Percentiles rank a stretch among this genome's conserved stretches.
phyloP scores from a whole-genome alignment of 108 stramenopile species.

The Discostella pseudostelligera region DNA sequence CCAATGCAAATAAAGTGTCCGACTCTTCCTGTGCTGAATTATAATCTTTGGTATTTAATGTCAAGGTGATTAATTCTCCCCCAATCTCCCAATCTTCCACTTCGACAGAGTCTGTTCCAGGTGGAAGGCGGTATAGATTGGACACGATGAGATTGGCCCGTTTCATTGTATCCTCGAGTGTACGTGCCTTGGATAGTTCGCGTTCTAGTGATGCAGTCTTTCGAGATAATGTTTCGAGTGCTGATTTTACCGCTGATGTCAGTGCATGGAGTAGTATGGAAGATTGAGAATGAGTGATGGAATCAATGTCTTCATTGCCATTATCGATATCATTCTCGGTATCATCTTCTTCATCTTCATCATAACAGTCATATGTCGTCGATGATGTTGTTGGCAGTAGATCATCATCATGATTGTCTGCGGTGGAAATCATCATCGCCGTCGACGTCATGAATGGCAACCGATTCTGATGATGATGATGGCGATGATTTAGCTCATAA shows the following conservation, averaged over 20 bases:
- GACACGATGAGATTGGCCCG: slow-evolving; percentile 78
- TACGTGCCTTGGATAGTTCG: slow-evolving; percentile 69
- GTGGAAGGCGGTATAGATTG: slow-evolving; percentile 64
- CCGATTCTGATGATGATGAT: too few species aligned
- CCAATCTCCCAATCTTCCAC: slow-evolving; percentile 86
- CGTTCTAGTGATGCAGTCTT: slow-evolving; percentile 66
- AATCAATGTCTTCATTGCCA: slow-evolving; percentile 3
- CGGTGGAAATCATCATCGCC: too few species aligned
- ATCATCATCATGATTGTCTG: too few species aligned
- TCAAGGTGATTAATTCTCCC: slow-evolving; percentile 59
- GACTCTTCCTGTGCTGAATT: slow-evolving; percentile 72
- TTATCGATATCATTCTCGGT: neutral
- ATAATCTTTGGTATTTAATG: slow-evolving; percentile 56
- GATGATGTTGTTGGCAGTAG: too few species aligned
- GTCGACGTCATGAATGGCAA: too few species aligned
- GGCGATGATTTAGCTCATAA: too few species aligned
- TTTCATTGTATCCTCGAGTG: slow-evolving; percentile 58
- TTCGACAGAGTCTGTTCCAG: slow-evolving; percentile 50
- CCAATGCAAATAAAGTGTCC: slow-evolving; percentile 76
- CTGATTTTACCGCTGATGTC: slow-evolving; percentile 25
- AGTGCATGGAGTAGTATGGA: slow-evolving; percentile 6
- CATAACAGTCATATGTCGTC: neutral
- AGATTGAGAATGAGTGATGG: neutral
- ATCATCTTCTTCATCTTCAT: neutral
- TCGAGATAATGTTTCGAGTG: slow-evolving; percentile 25